A percentile compares a stretch with the other conserved stretches of the same genome.
Evolutionary conservation across 2,329 filamentous ascomycete genomes (phyloP).

Genomic region (Calonectria pseudoreteaudii): DNA sequence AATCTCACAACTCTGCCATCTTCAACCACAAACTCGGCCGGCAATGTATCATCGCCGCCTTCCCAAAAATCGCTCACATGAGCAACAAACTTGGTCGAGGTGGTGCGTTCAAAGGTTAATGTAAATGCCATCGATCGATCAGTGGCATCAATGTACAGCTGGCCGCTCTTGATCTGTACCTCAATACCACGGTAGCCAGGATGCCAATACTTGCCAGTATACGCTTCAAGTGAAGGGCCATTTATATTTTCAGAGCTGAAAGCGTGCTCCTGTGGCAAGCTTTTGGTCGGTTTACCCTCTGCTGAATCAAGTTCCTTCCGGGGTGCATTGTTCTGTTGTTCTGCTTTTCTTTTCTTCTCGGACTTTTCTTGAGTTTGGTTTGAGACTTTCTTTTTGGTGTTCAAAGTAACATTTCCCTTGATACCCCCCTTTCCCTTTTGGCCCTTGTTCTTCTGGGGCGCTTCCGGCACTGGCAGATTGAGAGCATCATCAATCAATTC

Average conservation of each 20-base stretch:
- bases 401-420: neutral
- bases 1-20: conserved; percentile 21
- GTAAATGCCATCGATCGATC: conserved; percentile 45
- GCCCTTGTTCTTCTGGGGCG: neutral
- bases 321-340: neutral
- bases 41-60: conserved; percentile 23
- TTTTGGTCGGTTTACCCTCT: too few relatives aligned
- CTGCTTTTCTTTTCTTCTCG: fast-evolving
- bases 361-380: neutral
- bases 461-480: neutral
- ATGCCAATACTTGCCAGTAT: conserved; percentile 41
- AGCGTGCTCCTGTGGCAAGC: neutral
- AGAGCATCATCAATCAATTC: conserved; percentile 38
- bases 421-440: neutral
- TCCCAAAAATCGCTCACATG: conserved; percentile 32
- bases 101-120: conserved; percentile 32
- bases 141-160: conserved; percentile 41
- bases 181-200: conserved; percentile 40
- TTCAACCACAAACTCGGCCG: conserved; percentile 34
- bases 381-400: neutral
- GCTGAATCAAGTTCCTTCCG: neutral
- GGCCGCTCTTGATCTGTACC: conserved; percentile 30
- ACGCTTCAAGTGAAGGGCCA: conserved; percentile 20
- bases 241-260: neutral
- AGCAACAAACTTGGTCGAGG: conserved; percentile 34